phyloP scores from a whole-genome alignment of 2,329 filamentous ascomycete species.

The Myrmaecium sp. region DNA sequence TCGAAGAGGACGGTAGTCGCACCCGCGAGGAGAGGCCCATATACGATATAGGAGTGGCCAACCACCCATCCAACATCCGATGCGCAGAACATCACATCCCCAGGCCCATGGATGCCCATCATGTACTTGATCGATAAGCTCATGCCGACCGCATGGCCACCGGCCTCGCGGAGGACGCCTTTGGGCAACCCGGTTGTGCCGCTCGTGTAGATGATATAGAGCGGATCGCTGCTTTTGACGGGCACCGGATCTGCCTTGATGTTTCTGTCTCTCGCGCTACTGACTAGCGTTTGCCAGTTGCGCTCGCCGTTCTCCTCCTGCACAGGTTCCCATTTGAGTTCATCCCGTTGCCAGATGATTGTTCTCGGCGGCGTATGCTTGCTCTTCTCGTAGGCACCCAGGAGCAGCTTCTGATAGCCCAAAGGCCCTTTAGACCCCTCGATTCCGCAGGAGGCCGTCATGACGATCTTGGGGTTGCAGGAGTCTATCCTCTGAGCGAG shows the following conservation, averaged over 20 bases:
- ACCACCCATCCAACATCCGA: slow-evolving; percentile 91
- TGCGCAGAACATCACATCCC: slow-evolving; percentile 65
- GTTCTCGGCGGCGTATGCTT: slow-evolving; percentile 54
- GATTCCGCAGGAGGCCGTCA: slow-evolving; percentile 85
- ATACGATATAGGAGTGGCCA: slow-evolving; percentile 74
- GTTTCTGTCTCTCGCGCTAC: slow-evolving; percentile 49
- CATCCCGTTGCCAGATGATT: slow-evolving; percentile 70
- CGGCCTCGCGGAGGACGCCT: slow-evolving; percentile 66
- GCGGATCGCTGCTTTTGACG: slow-evolving; percentile 55
- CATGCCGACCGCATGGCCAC: slow-evolving; percentile 73
- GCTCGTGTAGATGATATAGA: slow-evolving; percentile 88
- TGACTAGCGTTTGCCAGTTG: slow-evolving; percentile 63
- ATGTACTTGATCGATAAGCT: slow-evolving; percentile 68
- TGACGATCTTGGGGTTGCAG: slow-evolving; percentile 54
- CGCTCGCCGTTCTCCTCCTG: slow-evolving; percentile 50
- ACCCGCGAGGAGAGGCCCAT: slow-evolving; percentile 69
- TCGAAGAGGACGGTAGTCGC: slow-evolving; percentile 81
- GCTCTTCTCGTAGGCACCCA: slow-evolving; percentile 52
- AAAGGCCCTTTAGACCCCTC: slow-evolving; percentile 69
- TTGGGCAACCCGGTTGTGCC: slow-evolving; percentile 71
- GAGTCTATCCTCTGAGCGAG: slow-evolving; percentile 81
- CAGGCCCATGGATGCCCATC: slow-evolving; percentile 67
- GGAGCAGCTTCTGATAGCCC: slow-evolving; percentile 60
- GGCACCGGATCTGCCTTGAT: slow-evolving; percentile 59
- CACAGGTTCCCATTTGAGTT: slow-evolving; percentile 57